A percentile compares a stretch with the other conserved stretches of the same genome.
phyloP scores from a whole-genome alignment of 2,329 filamentous ascomycete genomes.

The Zopfia rhizophila region DNA sequence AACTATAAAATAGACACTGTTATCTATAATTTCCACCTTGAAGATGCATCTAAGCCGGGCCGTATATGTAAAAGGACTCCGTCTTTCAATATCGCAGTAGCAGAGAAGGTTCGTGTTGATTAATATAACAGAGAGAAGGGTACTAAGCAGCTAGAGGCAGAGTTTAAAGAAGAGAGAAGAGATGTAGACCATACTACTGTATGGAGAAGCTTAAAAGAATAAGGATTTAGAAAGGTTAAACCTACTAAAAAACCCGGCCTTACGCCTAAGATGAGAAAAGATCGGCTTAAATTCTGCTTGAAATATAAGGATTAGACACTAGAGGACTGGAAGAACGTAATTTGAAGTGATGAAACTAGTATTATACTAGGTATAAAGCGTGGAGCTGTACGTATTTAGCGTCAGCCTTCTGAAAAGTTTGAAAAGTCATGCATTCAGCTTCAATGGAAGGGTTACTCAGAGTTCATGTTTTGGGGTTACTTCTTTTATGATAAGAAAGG shows the following conservation, averaged over 20 bases:
- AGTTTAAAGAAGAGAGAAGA: too few species aligned
- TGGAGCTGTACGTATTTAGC: slow-evolving; percentile 13
- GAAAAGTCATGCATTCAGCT: slow-evolving; percentile 14
- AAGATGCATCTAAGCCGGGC: too few species aligned
- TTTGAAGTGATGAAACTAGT: slow-evolving; percentile 18
- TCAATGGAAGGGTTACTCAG: slow-evolving; percentile 21
- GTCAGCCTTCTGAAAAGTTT: slow-evolving; percentile 16
- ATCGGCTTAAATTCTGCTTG: slow-evolving; percentile 8
- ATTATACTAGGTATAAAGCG: slow-evolving; percentile 10
- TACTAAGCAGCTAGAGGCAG: too few species aligned
- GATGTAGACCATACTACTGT: too few species aligned
- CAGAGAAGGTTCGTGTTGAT: too few species aligned
- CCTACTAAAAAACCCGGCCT: slow-evolving; percentile 20
- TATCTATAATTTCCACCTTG: too few species aligned
- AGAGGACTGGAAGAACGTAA: slow-evolving; percentile 25
- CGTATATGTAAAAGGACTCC: too few species aligned
- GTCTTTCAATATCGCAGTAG: too few species aligned
- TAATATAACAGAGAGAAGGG: too few species aligned
- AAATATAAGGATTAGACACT: slow-evolving; percentile 11
- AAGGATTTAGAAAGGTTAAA: slow-evolving; percentile 14
- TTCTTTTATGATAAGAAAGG: slow-evolving; percentile 15
- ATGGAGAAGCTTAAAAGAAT: slow-evolving; percentile 3
- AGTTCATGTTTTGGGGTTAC: slow-evolving; percentile 13
- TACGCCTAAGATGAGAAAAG: slow-evolving; percentile 15
- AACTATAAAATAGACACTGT: too few species aligned